These are phyloP conservation scores for Pseudopyricularia javanii DNA, from an alignment of 2,329 filamentous ascomycete genomes.

Conservation along the genomic window DNA sequence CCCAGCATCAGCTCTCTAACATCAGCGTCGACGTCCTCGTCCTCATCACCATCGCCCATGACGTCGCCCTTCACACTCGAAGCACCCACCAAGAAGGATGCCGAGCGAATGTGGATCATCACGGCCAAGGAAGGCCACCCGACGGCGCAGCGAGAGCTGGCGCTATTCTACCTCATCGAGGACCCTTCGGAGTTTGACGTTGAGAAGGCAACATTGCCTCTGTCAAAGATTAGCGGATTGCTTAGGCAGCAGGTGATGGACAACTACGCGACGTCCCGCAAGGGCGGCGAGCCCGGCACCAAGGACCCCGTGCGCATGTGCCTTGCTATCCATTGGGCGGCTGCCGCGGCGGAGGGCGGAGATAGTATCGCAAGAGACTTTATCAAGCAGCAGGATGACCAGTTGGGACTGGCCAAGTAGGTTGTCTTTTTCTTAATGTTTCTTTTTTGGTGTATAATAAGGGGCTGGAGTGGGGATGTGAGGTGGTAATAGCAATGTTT, in stretches of 20 bases:
- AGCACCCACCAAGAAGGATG: neutral
- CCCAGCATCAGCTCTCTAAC: conserved; percentile 15
- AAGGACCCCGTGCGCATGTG: conserved; percentile 86
- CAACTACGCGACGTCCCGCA: conserved; percentile 27
- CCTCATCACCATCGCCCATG: neutral
- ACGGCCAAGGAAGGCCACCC: conserved; percentile 86
- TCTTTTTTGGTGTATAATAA: neutral
- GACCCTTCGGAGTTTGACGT: conserved; percentile 67
- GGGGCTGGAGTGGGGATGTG: neutral
- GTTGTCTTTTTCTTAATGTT: neutral
- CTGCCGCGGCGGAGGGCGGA: conserved; percentile 71
- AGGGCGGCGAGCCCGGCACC: conserved; percentile 30
- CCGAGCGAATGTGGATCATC: conserved; percentile 65
- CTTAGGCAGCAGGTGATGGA: conserved; percentile 85
- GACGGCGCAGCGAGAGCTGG: conserved; percentile 83
- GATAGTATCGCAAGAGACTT: conserved; percentile 77
- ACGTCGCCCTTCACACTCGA: neutral
- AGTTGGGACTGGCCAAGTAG: neutral
- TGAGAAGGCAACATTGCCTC: conserved; percentile 65
- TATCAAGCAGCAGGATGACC: conserved; percentile 46
- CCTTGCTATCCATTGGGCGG: conserved; percentile 95
- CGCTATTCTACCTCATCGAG: conserved; percentile 64
- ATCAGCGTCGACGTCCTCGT: neutral
- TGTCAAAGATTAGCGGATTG: conserved; percentile 74
- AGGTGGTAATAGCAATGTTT: neutral